A percentile compares a stretch with the other conserved stretches of the same genome.
Conservation (phyloP, 2,329 filamentous ascomycete species). For the Dryadomyces quercus-mongolicae region DNA sequence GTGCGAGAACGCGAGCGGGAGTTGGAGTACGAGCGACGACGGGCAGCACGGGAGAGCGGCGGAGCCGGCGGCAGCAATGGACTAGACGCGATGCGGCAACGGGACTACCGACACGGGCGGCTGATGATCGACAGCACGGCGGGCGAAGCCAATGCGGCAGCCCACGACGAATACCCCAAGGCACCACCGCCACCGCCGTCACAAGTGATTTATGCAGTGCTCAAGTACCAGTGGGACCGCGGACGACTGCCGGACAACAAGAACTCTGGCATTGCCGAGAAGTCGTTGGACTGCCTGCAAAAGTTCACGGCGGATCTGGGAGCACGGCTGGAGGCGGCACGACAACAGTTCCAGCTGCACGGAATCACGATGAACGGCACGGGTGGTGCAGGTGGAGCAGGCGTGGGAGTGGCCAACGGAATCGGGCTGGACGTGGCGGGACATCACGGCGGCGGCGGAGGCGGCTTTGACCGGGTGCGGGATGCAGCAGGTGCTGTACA, state of each 20-base stretch:
- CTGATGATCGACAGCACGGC: conserved; percentile 7
- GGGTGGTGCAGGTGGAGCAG: background rate
- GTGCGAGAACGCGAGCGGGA: conserved; percentile 9
- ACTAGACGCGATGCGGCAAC: background rate
- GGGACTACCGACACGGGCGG: conserved; percentile 10
- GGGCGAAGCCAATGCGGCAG: background rate
- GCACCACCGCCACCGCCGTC: conserved; percentile 32
- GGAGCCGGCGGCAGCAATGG: background rate
- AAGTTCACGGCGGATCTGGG: conserved; percentile 50
- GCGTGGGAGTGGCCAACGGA: background rate
- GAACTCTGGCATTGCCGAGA: conserved; percentile 35
- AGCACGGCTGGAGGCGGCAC: conserved; percentile 39
- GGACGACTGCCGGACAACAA: conserved; percentile 46
- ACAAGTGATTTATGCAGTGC: conserved; percentile 86
- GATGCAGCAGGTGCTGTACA: conserved; percentile 20
- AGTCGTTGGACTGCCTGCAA: conserved; percentile 45
- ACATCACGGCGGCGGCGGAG: conserved; percentile 23
- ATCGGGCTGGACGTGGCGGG: conserved; percentile 23
- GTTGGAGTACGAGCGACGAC: conserved; percentile 7
- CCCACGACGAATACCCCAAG: conserved; percentile 8
- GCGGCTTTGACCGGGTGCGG: conserved; percentile 33
- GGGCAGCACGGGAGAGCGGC: conserved; percentile 6
- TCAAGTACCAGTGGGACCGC: conserved; percentile 93
- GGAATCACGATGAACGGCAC: conserved; percentile 20
- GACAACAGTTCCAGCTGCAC: conserved; percentile 35